Evolutionary conservation across 257 asterid species (phyloP).

Genomic region (Ilex asprella): DNA sequence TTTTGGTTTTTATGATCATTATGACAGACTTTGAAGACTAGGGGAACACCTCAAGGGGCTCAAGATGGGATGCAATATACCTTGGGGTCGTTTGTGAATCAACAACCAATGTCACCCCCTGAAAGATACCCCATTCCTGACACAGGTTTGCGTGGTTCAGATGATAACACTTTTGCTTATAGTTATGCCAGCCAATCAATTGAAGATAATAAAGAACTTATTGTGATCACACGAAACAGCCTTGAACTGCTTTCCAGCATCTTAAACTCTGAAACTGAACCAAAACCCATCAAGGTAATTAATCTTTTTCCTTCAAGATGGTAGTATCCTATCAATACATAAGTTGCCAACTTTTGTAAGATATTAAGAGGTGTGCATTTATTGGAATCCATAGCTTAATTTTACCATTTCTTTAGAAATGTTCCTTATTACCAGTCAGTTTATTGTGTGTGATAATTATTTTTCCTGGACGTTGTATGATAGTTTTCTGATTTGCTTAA

Average conservation of each 20-base stretch:
- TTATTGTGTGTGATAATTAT: no score
- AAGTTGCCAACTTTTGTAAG: neutral
- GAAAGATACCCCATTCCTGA: slow-evolving; percentile 58
- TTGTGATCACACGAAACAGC: slow-evolving; percentile 63
- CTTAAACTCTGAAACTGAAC: slow-evolving; percentile 59
- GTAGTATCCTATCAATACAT: neutral
- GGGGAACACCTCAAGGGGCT: slow-evolving; percentile 33
- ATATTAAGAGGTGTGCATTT: neutral
- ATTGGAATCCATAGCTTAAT: neutral
- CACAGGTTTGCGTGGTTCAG: slow-evolving; percentile 31
- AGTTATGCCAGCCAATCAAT: slow-evolving; percentile 40
- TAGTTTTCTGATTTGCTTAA: no score
- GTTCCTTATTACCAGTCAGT: neutral
- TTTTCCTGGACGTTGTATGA: no score
- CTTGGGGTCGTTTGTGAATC: slow-evolving; percentile 56
- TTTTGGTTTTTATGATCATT: neutral
- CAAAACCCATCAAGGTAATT: slow-evolving; percentile 59
- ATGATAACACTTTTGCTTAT: slow-evolving; percentile 22
- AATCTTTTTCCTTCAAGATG: neutral
- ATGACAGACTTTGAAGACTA: slow-evolving; percentile 62
- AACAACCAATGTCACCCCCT: slow-evolving; percentile 47
- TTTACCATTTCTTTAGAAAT: slow-evolving; percentile 4
- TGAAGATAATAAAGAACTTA: slow-evolving; percentile 69
- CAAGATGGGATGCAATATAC: slow-evolving; percentile 35
- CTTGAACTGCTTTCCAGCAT: slow-evolving; percentile 81